Evolutionary conservation across 2,329 filamentous ascomycete species (phyloP).

Genomic region (Pseudocercospora macadamiae): DNA sequence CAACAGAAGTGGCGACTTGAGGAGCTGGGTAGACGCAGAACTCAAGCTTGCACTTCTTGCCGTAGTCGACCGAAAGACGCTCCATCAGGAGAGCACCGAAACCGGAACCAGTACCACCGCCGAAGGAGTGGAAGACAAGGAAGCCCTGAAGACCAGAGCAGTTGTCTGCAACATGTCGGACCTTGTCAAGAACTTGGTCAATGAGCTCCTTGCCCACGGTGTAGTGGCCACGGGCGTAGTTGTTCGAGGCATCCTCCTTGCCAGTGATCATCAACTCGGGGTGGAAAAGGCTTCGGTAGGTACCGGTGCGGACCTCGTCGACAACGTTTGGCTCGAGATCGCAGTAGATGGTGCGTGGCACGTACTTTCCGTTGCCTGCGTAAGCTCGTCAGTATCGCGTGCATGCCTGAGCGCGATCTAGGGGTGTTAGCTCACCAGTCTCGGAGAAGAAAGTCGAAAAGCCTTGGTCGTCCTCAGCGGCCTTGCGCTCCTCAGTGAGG

Average conservation of each 20-base stretch:
- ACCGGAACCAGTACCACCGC: conserved; percentile 96
- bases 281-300: conserved; percentile 97
- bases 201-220: conserved; percentile 99
- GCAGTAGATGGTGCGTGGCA: conserved; percentile 97
- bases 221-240: conserved; percentile 99
- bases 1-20: conserved; percentile 94
- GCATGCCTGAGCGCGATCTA: background rate
- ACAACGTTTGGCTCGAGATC: conserved; percentile 99
- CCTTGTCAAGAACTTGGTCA: conserved; percentile 95
- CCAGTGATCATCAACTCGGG: conserved; percentile 99
- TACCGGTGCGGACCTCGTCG: conserved; percentile 96
- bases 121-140: conserved; percentile 99
- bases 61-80: conserved; percentile 97
- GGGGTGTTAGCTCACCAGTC: conserved; percentile 70
- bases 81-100: conserved; percentile 99
- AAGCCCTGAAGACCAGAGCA: conserved; percentile 98
- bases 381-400: conserved; percentile 58
- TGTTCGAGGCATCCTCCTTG: conserved; percentile 99
- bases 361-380: conserved; percentile 95
- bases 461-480: conserved; percentile 87
- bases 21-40: conserved; percentile 99
- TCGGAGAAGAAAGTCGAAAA: conserved; percentile 99
- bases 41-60: conserved; percentile 99
- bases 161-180: conserved; percentile 96
- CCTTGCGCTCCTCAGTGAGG: conserved; percentile 97